phyloP scores from a whole-genome alignment of 306 rosid species.

The Fragaria nilgerrensis region DNA sequence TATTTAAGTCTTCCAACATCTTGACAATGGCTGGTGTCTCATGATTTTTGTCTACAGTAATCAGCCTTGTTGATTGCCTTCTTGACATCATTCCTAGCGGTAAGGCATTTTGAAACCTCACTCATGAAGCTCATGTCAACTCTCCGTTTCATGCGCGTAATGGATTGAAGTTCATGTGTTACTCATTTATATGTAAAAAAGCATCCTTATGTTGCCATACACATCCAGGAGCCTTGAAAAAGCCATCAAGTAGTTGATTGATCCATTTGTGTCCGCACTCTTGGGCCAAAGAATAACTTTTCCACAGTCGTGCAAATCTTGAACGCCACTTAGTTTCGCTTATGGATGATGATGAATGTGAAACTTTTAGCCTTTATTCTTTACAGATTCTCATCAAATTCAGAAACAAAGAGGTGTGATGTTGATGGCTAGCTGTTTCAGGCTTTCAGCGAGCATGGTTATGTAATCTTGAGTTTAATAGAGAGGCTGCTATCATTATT shows the following conservation, averaged over 20 bases:
- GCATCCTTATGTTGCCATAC: no score
- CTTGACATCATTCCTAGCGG: slow-evolving; percentile 25
- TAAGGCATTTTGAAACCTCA: slow-evolving; percentile 15
- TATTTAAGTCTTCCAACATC: not conserved
- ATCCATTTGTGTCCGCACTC: not conserved
- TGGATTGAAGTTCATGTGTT: slow-evolving; percentile 17
- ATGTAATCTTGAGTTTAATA: not conserved
- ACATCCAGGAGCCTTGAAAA: no score
- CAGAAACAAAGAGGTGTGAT: slow-evolving; percentile 22
- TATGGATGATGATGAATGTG: slow-evolving; percentile 23
- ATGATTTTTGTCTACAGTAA: not conserved
- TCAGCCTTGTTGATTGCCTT: slow-evolving; percentile 9
- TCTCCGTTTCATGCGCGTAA: slow-evolving; percentile 23
- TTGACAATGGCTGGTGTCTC: slow-evolving; percentile 1
- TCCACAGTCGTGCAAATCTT: slow-evolving; percentile 29
- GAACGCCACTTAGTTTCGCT: slow-evolving; percentile 24
- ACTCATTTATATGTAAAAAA: no score
- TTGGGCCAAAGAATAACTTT: slow-evolving; percentile 21
- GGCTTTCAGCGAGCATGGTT: slow-evolving; percentile 24
- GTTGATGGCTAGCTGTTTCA: slow-evolving; percentile 26
- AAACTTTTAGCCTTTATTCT: not conserved
- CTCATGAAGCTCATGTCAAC: slow-evolving; percentile 12
- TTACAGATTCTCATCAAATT: slow-evolving; percentile 27
- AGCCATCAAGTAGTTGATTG: no score
- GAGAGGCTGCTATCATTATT: no score